A percentile compares a stretch with the other conserved stretches of the same genome.
phyloP scores from a whole-genome alignment of 202 grass and related monocot genomes.

The Setaria italica region DNA sequence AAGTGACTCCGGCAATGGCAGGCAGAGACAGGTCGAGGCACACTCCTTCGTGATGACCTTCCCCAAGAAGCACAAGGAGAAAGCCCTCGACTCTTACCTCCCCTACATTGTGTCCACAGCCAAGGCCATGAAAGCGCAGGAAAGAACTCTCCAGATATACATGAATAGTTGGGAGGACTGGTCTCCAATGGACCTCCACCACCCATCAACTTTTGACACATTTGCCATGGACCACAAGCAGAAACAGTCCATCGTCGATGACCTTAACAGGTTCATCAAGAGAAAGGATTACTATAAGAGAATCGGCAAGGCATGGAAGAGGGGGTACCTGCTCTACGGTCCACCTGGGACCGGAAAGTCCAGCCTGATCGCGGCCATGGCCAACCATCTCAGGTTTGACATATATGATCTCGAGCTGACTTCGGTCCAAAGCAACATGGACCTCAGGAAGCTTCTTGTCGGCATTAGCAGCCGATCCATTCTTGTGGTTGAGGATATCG shows the following conservation, averaged over 20 bases:
- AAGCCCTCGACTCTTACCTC: conserved; percentile 65
- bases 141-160: conserved; percentile 59
- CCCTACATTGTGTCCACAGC: conserved; percentile 67
- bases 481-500: conserved; percentile 85
- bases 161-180: conserved; percentile 57
- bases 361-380: conserved; percentile 83
- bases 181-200: conserved; percentile 53
- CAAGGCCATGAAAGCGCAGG: conserved; percentile 51
- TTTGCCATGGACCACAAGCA: conserved; percentile 66
- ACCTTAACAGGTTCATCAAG: conserved; percentile 68
- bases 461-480: conserved; percentile 69
- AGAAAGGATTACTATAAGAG: conserved; percentile 84
- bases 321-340: conserved; percentile 76
- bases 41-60: conserved; percentile 64
- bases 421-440: conserved; percentile 40
- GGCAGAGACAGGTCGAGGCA: background rate
- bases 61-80: conserved; percentile 74
- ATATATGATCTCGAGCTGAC: conserved; percentile 84
- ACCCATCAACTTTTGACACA: conserved; percentile 76
- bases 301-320: conserved; percentile 85
- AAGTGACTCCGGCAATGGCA: background rate
- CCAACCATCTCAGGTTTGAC: conserved; percentile 90
- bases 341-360: conserved; percentile 90
- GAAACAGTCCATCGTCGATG: conserved; percentile 62
- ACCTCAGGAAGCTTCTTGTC: conserved; percentile 61